These are phyloP conservation scores for Dactylellina cionopaga DNA, from an alignment of 2,329 filamentous ascomycete species.

Conservation along the genomic window DNA sequence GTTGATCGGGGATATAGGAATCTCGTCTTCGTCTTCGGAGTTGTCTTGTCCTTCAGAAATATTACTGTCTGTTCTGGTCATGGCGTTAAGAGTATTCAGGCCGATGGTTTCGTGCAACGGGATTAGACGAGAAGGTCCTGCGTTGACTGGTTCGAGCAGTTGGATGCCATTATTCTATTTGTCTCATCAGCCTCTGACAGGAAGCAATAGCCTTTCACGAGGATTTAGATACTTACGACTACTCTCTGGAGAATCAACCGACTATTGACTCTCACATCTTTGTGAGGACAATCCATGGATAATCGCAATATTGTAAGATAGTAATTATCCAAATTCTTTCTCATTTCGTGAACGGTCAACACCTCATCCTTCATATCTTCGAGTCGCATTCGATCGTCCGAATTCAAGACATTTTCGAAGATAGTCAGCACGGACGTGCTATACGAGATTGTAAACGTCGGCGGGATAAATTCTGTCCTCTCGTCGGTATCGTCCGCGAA, in stretches of 20 bases:
- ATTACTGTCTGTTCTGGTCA: conserved; percentile 41
- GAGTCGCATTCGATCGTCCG: conserved; percentile 40
- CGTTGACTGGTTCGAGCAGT: conserved; percentile 54
- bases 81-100: conserved; percentile 36
- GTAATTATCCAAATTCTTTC: conserved; percentile 55
- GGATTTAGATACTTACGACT: conserved; percentile 47
- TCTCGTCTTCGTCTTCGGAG: conserved; percentile 48
- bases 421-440: conserved; percentile 27
- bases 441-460: conserved; percentile 51
- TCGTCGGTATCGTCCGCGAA: conserved; percentile 35
- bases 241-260: conserved; percentile 54
- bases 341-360: conserved; percentile 56
- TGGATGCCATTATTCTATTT: conserved; percentile 54
- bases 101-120: conserved; percentile 55
- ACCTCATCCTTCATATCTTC: conserved; percentile 53
- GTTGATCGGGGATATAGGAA: conserved; percentile 45
- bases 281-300: conserved; percentile 55
- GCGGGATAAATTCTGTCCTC: conserved; percentile 35
- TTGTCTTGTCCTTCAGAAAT: conserved; percentile 36
- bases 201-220: too few species aligned
- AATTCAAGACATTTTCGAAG: conserved; percentile 33
- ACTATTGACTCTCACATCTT: conserved; percentile 54
- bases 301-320: conserved; percentile 55
- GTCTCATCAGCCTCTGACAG: background rate
- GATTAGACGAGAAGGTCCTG: conserved; percentile 54